Conservation (phyloP, 768 basidiomycete species). For the Mycena filopes region DNA sequence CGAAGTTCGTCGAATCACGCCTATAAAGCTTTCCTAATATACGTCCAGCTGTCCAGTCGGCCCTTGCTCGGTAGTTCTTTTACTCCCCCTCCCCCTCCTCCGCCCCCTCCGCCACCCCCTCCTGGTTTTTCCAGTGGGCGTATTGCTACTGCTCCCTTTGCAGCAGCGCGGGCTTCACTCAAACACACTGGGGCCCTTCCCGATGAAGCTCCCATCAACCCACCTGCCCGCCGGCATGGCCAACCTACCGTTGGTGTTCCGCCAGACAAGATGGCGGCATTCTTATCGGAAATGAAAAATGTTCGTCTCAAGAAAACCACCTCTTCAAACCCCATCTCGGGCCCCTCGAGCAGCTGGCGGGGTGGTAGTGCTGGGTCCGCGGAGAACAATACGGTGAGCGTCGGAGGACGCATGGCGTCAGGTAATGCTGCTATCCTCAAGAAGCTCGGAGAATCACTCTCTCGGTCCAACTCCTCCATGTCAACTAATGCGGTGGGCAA, state of each 20-base stretch:
- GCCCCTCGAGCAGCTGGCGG: constrained; percentile 15
- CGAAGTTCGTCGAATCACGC: constrained; percentile 53
- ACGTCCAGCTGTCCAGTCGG: constrained; percentile 58
- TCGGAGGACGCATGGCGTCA: constrained; percentile 26
- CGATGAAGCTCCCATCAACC: constrained; percentile 75
- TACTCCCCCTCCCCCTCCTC: constrained; percentile 50
- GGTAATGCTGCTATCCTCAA: constrained; percentile 33
- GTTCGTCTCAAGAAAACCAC: constrained; percentile 71
- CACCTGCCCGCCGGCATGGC: constrained; percentile 57
- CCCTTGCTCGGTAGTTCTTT: constrained; percentile 33
- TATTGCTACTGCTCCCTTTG: constrained; percentile 56
- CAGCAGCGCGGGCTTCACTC: constrained; percentile 72
- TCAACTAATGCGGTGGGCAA: constrained; percentile 10
- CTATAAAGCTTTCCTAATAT: constrained; percentile 5
- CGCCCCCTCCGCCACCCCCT: constrained; percentile 57
- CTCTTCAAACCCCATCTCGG: constrained; percentile 30
- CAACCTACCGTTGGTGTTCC: constrained; percentile 79
- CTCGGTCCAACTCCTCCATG: constrained; percentile 21
- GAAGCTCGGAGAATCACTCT: constrained; percentile 31
- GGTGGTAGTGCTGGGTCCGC: constrained; percentile 23
- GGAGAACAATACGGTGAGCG: constrained; percentile 7
- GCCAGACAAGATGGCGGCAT: constrained; percentile 86
- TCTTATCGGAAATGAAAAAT: constrained; percentile 83
- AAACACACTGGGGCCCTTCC: constrained; percentile 63
- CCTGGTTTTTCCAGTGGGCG: constrained; percentile 44